These are phyloP conservation scores for Lepiota venenata DNA, from an alignment of 768 basidiomycete species.

Conservation along the genomic window DNA sequence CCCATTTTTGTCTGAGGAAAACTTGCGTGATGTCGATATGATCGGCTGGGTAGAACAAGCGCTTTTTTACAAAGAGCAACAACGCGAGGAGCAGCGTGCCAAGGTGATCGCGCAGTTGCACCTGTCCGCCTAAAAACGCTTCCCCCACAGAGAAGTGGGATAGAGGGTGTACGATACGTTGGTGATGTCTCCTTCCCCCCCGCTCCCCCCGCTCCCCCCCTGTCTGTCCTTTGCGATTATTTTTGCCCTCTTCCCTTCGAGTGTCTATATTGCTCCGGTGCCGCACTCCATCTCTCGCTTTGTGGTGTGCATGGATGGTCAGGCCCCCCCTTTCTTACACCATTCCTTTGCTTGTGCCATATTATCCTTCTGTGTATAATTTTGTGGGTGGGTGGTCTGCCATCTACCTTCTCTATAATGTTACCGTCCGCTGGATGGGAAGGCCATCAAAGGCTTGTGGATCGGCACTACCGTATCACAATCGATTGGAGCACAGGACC, in stretches of 20 bases:
- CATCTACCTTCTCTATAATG: too few relatives aligned
- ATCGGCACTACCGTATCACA: too few relatives aligned
- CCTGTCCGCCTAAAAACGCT: conserved; percentile 3
- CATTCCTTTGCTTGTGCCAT: too few relatives aligned
- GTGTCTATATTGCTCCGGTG: background rate
- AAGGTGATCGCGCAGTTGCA: conserved; percentile 9
- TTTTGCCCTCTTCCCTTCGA: conserved; percentile 5
- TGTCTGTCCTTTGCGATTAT: background rate
- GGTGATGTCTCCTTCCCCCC: background rate
- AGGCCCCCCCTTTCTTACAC: too few relatives aligned
- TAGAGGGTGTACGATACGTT: conserved; percentile 10
- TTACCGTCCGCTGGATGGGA: too few relatives aligned
- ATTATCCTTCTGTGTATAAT: too few relatives aligned
- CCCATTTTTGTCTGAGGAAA: conserved; percentile 10
- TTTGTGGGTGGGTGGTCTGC: too few relatives aligned
- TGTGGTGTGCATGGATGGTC: background rate
- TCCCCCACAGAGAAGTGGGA: background rate
- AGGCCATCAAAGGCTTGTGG: too few relatives aligned
- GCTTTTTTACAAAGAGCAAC: conserved; percentile 6
- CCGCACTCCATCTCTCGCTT: background rate
- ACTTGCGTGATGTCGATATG: conserved; percentile 11
- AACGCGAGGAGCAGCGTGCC: conserved; percentile 7
- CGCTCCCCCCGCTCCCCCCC: background rate
- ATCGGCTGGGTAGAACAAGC: conserved; percentile 13
- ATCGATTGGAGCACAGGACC: too few relatives aligned